Base-by-base conservation (phyloP, 1,139 yeast species). In the Blastobotrys proliferans region DNA sequence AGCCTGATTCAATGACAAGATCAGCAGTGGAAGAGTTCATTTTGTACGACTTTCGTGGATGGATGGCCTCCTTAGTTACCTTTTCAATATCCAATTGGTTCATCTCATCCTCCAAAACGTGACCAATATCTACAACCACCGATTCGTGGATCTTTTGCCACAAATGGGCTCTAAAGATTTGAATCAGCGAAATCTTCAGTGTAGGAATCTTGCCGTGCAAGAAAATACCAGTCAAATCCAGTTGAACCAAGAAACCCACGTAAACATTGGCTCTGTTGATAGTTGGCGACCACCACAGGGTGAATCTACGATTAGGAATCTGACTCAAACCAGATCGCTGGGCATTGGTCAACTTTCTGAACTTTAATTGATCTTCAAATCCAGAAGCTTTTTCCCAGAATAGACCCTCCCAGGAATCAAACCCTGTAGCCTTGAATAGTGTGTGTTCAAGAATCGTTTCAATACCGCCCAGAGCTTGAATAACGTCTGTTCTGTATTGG, bases 261-360 rank as follows among this genome's bases (percentile, higher is more conserved):
- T 94, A 94, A 19, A 94, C 98, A 58, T 94, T 92, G 4, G 98
- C 98, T 54, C 99, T 77, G 56, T 94, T 94, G 53, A 94, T 94
- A 0, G 99, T 94, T 6, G 99, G 99, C 1, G 97, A 88, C 99
- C 99, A 94, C 99, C 99, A 94, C 35, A 94, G 69, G 0, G 98
- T 94, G 60, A 94, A 94, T 36, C 99, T 76, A 63, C 99, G 82
- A 61, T 94, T 94, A 3, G 99, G 99, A 57, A 94, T 92, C 66
- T 94, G 99, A 61, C 95, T 86, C 53, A 94, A 75, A 61, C 99
- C 99, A 2, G 97, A 83, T 57, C 98, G 72, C 68, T 94, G 99
- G 1, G 99, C 99, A 65, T 90, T 92, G 2, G 99, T 94, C 55
- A 94, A 74, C 62, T 90, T 94, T 62, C 90, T 87, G 64, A 88